These are phyloP conservation scores for Yarrowia yakushimensis DNA, from an alignment of 805 yeast genomes.

Conservation along the genomic window DNA sequence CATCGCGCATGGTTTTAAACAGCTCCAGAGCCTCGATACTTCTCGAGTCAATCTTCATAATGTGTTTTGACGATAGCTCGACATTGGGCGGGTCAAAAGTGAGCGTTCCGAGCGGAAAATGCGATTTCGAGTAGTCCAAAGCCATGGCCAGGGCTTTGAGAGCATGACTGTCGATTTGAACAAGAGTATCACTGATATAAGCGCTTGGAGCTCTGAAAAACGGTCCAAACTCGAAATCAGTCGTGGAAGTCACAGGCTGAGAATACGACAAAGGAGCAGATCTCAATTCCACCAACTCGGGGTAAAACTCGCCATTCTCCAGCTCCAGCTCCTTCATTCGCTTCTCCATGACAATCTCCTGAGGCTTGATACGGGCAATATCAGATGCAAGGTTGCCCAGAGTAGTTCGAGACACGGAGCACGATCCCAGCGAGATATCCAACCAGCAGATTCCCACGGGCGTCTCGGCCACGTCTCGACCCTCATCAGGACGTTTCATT, in stretches of 20 bases:
- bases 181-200: not conserved
- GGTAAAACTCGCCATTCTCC: conserved; percentile 51
- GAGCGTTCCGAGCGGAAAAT: conserved; percentile 64
- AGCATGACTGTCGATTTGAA: conserved; percentile 36
- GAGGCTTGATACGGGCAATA: conserved; percentile 72
- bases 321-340: conserved; percentile 34
- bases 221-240: conserved; percentile 2
- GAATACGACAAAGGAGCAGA: conserved; percentile 60
- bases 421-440: conserved; percentile 80
- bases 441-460: conserved; percentile 80
- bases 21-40: conserved; percentile 52
- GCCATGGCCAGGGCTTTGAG: conserved; percentile 59
- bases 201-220: not conserved
- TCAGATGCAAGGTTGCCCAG: conserved; percentile 63
- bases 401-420: conserved; percentile 63
- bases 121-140: conserved; percentile 65
- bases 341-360: conserved; percentile 60
- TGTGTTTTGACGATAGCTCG: conserved; percentile 48
- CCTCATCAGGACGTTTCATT: conserved; percentile 6
- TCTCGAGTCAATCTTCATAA: conserved; percentile 71
- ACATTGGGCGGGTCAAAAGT: conserved; percentile 62
- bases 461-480: conserved; percentile 37
- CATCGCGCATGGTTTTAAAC: conserved; percentile 50
- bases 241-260: conserved; percentile 39
- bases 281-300: conserved; percentile 55